phyloP scores from a whole-genome alignment of 768 basidiomycete species.

The Kwoniella dejecticola region DNA sequence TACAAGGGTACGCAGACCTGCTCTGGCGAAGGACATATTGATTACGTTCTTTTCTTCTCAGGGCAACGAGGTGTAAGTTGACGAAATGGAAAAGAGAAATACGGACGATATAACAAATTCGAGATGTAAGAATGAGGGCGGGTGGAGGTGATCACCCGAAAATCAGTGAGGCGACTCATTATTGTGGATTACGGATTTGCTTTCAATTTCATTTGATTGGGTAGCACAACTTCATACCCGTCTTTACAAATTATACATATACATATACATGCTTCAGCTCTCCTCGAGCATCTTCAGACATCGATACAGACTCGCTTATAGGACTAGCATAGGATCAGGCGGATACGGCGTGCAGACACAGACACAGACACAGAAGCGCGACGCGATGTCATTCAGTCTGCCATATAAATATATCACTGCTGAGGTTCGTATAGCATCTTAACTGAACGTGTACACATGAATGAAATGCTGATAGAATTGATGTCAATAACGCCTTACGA shows the following conservation, averaged over 20 bases:
- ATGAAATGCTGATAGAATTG: not conserved
- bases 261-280: not conserved
- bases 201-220: constrained; percentile 11
- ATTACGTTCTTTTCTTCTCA: not conserved
- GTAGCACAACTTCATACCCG: not conserved
- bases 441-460: too few relatives aligned
- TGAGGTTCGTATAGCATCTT: constrained; percentile 23
- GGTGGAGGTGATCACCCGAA: too few relatives aligned
- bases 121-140: not conserved
- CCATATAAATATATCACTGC: constrained; percentile 50
- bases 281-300: not conserved
- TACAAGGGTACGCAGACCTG: constrained; percentile 51
- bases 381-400: constrained; percentile 42
- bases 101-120: not conserved
- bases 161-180: too few relatives aligned
- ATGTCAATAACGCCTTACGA: not conserved
- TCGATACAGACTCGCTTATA: not conserved
- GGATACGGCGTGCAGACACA: not conserved
- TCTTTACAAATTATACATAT: not conserved
- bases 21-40: constrained; percentile 49
- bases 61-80: not conserved
- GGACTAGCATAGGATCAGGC: not conserved
- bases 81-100: not conserved
- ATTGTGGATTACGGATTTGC: too few relatives aligned
- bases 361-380: not conserved